phyloP scores from a whole-genome alignment of 2,329 filamentous ascomycete genomes.

The Scytalidium sp. region DNA sequence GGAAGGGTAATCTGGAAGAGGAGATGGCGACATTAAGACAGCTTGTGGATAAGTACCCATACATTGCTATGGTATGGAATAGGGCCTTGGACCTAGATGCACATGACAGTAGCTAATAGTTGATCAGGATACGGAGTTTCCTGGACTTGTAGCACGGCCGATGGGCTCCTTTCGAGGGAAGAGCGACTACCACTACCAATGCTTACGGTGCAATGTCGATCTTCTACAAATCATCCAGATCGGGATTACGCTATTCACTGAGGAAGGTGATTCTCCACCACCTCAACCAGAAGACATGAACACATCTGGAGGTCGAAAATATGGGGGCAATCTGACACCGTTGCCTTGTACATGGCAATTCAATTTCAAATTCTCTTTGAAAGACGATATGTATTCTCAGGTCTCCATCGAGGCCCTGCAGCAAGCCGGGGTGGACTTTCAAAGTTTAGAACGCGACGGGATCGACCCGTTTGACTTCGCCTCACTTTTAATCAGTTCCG shows the following conservation, averaged over 20 bases:
- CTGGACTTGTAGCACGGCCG: constrained; percentile 92
- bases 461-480: constrained; percentile 91
- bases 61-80: constrained; percentile 87
- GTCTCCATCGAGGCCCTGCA: constrained; percentile 89
- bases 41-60: constrained; percentile 86
- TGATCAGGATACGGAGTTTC: constrained; percentile 89
- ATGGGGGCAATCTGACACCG: constrained; percentile 42
- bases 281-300: constrained; percentile 55
- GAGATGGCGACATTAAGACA: constrained; percentile 85
- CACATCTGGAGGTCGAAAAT: constrained; percentile 34
- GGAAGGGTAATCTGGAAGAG: constrained; percentile 86
- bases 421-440: constrained; percentile 90
- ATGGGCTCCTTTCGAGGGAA: constrained; percentile 95
- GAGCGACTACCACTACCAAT: constrained; percentile 98
- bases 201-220: constrained; percentile 93
- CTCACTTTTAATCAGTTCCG: constrained; percentile 84
- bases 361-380: constrained; percentile 95
- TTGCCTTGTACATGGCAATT: constrained; percentile 97
- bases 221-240: constrained; percentile 97
- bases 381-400: constrained; percentile 97
- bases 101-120: constrained; percentile 17
- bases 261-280: constrained; percentile 83
- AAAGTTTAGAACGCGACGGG: constrained; percentile 77
- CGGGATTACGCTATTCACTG: constrained; percentile 88
- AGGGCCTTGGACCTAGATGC: constrained; percentile 8